Evolutionary conservation across 2,329 filamentous ascomycete genomes (phyloP).

Genomic region (Phoma sp.): DNA sequence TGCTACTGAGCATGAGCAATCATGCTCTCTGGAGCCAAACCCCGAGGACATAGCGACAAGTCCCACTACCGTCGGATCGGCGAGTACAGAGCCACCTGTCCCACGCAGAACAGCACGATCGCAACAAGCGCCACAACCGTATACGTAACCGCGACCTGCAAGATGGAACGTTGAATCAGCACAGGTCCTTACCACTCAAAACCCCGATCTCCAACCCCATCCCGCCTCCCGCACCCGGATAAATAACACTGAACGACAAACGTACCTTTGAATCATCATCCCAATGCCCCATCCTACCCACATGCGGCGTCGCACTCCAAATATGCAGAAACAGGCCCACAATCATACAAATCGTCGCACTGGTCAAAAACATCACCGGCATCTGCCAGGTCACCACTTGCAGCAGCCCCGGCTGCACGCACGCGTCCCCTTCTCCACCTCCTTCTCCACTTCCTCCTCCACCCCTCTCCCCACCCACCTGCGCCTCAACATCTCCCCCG

Average conservation of each 20-base stretch:
- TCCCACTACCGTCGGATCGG: background rate
- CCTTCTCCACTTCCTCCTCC: no score
- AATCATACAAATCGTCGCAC: conserved; percentile 45
- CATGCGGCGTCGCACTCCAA: conserved; percentile 40
- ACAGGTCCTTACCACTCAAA: background rate
- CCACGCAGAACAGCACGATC: conserved; percentile 24
- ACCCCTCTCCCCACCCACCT: background rate
- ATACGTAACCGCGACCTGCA: conserved; percentile 28
- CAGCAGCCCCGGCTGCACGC: conserved; percentile 26
- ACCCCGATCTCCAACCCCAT: no score
- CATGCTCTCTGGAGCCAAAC: background rate
- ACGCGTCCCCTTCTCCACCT: conserved; percentile 2
- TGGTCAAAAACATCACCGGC: conserved; percentile 44
- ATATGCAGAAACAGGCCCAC: conserved; percentile 46
- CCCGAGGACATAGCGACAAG: background rate
- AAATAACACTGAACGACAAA: no score
- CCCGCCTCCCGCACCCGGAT: no score
- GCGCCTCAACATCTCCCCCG: background rate
- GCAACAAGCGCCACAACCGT: conserved; percentile 20
- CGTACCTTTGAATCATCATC: conserved; percentile 36
- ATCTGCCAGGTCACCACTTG: conserved; percentile 49
- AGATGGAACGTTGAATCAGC: background rate
- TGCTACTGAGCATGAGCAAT: no score
- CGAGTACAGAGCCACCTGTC: conserved; percentile 25
- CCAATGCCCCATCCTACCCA: conserved; percentile 30